Base-by-base conservation (phyloP, 202 grass and related monocot species). In the Schoenoplectus tabernaemontani region DNA sequence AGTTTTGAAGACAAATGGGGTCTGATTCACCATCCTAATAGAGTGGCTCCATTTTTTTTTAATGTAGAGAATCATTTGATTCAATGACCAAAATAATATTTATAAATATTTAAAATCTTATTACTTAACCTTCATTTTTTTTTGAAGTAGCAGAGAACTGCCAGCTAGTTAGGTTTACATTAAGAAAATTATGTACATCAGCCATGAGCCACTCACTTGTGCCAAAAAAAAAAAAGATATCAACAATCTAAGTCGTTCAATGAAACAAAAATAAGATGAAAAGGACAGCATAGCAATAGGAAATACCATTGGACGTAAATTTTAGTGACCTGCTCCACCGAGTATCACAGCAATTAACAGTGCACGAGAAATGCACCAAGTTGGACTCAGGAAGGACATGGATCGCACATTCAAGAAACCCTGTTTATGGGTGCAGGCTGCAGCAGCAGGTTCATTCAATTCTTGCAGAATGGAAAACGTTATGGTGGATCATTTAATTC, bases 251-350 rank as follows among this genome's bases (percentile, higher is more conserved):
- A 62, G 4, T 12, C 28, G 59, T 20, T 58, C 56, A 7, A 28
- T 34, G 59, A 62, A 62, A 34, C 28, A 62, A 62, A 62, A 62
- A 62, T 33, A 13, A 15, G 0, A 17, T 62, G 59, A 32, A 32
- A 61, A 33, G 12, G 59, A 62, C 59, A 62, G 26, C 59, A 62
- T 1, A 62, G 28, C 7, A 23, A 9, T 12, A 64, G 15, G 2
- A 0, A 46, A 48, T 28, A n/a, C n/a, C n/a, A 47, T 16, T 16
- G 39, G 42, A 71, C 22, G 30, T 71, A 71, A 71, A 71, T 28
- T 70, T 71, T 30, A 26, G 67, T 71, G 42, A 47, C 23, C 67
- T 17, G 67, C 67, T 48, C 67, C 67, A 71, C 67, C 11, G 67
- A 67, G 13, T 22, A 67, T 7, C 36, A 22, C 17, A 16, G 17